Conservation (phyloP, 228 moss, liverwort and hornwort genomes). For the Sphagnum fallax region DNA sequence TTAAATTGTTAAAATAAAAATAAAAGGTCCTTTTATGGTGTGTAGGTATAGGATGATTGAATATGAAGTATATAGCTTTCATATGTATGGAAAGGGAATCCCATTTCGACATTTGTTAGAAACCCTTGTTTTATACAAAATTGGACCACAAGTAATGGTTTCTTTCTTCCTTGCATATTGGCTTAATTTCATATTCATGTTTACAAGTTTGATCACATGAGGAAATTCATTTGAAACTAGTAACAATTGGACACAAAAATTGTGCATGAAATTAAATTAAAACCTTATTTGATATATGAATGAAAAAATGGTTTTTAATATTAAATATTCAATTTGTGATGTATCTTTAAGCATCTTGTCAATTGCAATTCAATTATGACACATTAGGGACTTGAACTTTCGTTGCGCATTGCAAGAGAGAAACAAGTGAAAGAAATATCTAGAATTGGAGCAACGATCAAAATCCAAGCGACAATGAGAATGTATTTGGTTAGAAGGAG, state of each 20-base stretch:
- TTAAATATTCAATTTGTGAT: not conserved
- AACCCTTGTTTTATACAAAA: constrained; percentile 70
- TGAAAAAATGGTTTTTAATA: not conserved
- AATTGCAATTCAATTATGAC: not conserved
- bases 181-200: not conserved
- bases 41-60: constrained; percentile 70
- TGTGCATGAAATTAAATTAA: not conserved
- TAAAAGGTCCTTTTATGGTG: not conserved
- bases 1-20: too few species aligned
- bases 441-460: constrained; percentile 47
- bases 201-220: too few species aligned
- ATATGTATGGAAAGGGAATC: constrained; percentile 49
- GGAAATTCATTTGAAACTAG: not conserved
- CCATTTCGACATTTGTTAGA: constrained; percentile 76
- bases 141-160: constrained; percentile 67
- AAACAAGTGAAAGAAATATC: constrained; percentile 53
- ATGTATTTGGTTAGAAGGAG: constrained; percentile 34
- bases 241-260: not conserved
- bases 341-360: not conserved
- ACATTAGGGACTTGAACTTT: constrained; percentile 66
- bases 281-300: not conserved
- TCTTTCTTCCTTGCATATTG: not conserved
- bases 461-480: constrained; percentile 56
- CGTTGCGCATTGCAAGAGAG: constrained; percentile 80
- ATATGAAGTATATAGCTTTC: constrained; percentile 73